Conservation (phyloP, 2,329 filamentous ascomycete species). For the Geosmithia flava region DNA sequence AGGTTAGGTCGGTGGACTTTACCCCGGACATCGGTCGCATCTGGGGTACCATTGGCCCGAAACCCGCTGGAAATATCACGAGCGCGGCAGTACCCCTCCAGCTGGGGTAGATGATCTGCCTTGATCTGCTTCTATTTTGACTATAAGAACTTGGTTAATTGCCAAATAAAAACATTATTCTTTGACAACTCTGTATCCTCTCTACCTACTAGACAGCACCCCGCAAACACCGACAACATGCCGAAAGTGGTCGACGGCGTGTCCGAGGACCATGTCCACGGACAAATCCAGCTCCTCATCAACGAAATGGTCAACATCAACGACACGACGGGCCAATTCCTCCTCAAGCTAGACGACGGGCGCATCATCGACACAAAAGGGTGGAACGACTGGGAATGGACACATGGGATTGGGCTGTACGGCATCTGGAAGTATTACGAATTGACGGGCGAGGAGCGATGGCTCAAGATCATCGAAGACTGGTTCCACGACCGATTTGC, state of each 20-base stretch:
- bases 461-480: constrained; percentile 54
- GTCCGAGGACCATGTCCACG: constrained; percentile 33
- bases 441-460: constrained; percentile 48
- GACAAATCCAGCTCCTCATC: constrained; percentile 53
- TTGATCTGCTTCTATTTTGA: too few relatives aligned
- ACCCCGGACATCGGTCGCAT: not conserved
- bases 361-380: constrained; percentile 74
- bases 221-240: constrained; percentile 8
- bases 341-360: constrained; percentile 58
- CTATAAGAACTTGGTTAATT: too few relatives aligned
- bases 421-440: constrained; percentile 75
- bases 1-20: not conserved
- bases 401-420: constrained; percentile 68
- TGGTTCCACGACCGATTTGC: constrained; percentile 62
- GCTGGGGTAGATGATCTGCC: too few relatives aligned
- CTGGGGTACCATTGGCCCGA: not conserved
- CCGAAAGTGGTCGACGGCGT: constrained; percentile 27
- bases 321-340: constrained; percentile 62
- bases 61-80: not conserved
- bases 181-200: not conserved
- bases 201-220: not conserved
- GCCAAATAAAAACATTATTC: too few relatives aligned
- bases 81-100: not conserved
- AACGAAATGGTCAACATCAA: constrained; percentile 66
- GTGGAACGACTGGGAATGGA: constrained; percentile 79